Base-by-base conservation (phyloP, 176 grass and related monocot genomes). In the Carex parvula region DNA sequence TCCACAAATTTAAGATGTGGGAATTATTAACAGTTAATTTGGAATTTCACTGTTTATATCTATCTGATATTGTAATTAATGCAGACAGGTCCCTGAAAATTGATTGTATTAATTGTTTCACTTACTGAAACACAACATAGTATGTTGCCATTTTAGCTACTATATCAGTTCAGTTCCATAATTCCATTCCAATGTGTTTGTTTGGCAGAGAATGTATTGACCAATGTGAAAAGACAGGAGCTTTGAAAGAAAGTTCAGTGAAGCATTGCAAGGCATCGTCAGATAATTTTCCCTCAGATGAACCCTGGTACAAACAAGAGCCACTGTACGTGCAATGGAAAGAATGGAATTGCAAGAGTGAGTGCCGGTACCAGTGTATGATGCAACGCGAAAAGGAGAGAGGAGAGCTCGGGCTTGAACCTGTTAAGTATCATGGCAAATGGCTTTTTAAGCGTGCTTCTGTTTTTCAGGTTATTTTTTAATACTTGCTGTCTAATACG, bases 311-410 rank as follows among this genome's bases (percentile, higher is more conserved):
- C 65, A 86, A 90, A 63, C 91, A 99, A 18, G 93, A 95, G 21
- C 93, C 93, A 2, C 6, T 99, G 3, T 95, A 95, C 78, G 52
- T 99, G 84, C 88, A 91, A 50, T 99, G 97, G 97, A 93, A 99
- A 81, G 93, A 99, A 48, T 99, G 93, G 93, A 95, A 92, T 83
- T 99, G 91, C 89, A 94, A 89, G 54, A 94, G 89, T 11, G 93
- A 94, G 22, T 99, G 97, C 86, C 87, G 88, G 21, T 95, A 99
- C 81, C 93, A 92, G 55, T 99, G 97, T 79, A 92, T 95, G 93
- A 93, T 92, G 89, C 81, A 99, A 65, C 86, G 91, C 9, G 97
- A 95, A 72, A 89, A 86, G 14, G 97, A 99, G 79, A 89, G 91
- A 84, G 82, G 86, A 59, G 54, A 84, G n/a, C 92, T 90, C 29